Percentiles rank a stretch among this genome's conserved stretches.
These are phyloP conservation scores for Taiozyma onychis DNA, from an alignment of 1,139 yeast species.

Conservation along the genomic window DNA sequence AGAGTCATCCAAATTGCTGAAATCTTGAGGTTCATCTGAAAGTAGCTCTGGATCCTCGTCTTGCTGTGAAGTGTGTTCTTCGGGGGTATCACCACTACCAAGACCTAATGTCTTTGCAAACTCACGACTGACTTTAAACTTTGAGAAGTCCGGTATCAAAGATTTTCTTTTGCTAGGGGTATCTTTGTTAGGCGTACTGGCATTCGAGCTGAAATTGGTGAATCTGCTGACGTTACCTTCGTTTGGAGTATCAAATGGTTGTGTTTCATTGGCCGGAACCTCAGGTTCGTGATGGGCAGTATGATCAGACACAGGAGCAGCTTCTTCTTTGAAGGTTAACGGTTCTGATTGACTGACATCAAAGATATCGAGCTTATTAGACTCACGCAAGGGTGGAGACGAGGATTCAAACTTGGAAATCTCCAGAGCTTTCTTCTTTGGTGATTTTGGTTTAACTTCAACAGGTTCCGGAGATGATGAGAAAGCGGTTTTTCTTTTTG, in stretches of 20 bases:
- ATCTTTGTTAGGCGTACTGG: constrained; percentile 19
- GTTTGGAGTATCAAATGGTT: constrained; percentile 13
- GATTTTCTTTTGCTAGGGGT: constrained; percentile 21
- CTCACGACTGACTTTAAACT: constrained; percentile 22
- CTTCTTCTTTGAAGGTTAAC: neutral
- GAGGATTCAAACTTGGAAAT: constrained; percentile 22
- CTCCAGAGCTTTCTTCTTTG: constrained; percentile 17
- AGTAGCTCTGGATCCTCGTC: constrained; percentile 20
- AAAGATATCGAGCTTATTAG: neutral
- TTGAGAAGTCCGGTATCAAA: constrained; percentile 25
- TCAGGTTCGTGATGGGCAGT: neutral
- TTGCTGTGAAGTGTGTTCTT: constrained; percentile 23
- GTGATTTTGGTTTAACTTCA: constrained; percentile 12
- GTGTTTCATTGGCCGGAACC: neutral
- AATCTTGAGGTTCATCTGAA: constrained; percentile 14
- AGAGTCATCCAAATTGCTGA: constrained; percentile 6
- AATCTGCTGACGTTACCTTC: constrained; percentile 11
- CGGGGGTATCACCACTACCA: constrained; percentile 3
- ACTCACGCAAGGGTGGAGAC: constrained; percentile 7
- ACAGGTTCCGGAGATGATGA: constrained; percentile 20
- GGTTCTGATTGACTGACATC: neutral
- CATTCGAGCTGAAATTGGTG: constrained; percentile 16
- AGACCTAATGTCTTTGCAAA: constrained; percentile 27
- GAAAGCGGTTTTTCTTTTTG: constrained; percentile 19
- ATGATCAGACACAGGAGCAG: neutral